Conservation (phyloP, 1,139 yeast genomes). For the Taiozyma sp. region DNA sequence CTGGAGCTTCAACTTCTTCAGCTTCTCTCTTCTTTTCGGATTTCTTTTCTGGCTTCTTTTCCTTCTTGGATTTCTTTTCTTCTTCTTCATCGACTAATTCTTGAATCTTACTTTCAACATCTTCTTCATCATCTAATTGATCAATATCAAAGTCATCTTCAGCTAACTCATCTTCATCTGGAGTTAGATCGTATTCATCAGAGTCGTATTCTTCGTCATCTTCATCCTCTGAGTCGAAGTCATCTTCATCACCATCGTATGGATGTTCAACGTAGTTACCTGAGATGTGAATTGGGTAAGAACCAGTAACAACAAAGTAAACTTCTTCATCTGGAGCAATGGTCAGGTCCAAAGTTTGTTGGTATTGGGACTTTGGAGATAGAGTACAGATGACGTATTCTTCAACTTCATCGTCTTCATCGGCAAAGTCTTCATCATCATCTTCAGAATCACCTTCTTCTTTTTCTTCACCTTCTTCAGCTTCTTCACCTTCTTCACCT, state of each 20-base stretch:
- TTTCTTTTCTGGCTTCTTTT: conserved; percentile 38
- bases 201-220: conserved; percentile 48
- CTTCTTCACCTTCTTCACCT: conserved; percentile 27
- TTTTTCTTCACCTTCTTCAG: conserved; percentile 27
- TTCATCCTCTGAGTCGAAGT: conserved; percentile 41
- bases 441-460: conserved; percentile 29
- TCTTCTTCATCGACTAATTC: conserved; percentile 41
- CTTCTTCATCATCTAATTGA: conserved; percentile 63
- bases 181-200: conserved; percentile 83
- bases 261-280: conserved; percentile 98
- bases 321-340: conserved; percentile 94
- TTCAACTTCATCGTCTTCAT: conserved; percentile 48
- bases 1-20: conserved; percentile 29
- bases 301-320: conserved; percentile 91
- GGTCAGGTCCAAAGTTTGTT: conserved; percentile 87
- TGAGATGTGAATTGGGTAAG: conserved; percentile 85
- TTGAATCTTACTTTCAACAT: conserved; percentile 38
- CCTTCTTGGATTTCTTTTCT: conserved; percentile 30
- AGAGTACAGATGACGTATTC: conserved; percentile 87
- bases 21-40: conserved; percentile 41
- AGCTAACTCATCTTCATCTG: conserved; percentile 83
- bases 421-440: conserved; percentile 26
- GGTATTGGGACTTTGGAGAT: conserved; percentile 79
- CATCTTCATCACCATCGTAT: conserved; percentile 63
- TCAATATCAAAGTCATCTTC: conserved; percentile 51